phyloP scores from a whole-genome alignment of 495 filamentous ascomycete species.

The Hypoxylon rickii region DNA sequence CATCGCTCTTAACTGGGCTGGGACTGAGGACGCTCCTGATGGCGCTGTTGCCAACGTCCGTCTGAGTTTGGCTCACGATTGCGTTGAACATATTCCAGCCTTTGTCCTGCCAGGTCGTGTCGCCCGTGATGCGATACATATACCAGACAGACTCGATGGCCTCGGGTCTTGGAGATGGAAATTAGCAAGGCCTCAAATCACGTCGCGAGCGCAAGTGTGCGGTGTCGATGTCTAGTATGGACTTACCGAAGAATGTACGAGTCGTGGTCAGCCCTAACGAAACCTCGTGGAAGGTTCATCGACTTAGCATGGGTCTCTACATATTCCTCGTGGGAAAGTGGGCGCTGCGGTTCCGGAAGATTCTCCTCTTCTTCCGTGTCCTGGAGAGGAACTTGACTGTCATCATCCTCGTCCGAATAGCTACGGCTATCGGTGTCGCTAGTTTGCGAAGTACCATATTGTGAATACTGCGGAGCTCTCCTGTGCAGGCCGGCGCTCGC shows the following conservation, averaged over 20 bases:
- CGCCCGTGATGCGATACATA: slow-evolving; percentile 91
- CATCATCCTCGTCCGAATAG: neutral
- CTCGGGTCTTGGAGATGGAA: slow-evolving; percentile 65
- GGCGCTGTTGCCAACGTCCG: slow-evolving; percentile 70
- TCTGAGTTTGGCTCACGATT: slow-evolving; percentile 66
- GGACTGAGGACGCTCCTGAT: slow-evolving; percentile 71
- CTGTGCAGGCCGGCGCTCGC: slow-evolving; percentile 11
- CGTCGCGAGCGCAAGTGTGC: neutral
- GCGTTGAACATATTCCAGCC: slow-evolving; percentile 91
- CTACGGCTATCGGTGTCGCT: neutral
- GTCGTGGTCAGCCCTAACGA: slow-evolving; percentile 59
- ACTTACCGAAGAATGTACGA: slow-evolving; percentile 79
- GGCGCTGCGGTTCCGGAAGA: slow-evolving; percentile 40
- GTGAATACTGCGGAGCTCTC: slow-evolving; percentile 9
- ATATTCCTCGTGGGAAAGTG: slow-evolving; percentile 66
- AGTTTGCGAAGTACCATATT: neutral
- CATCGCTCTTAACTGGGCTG: slow-evolving; percentile 41
- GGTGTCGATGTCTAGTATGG: neutral
- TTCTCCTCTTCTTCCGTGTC: slow-evolving; percentile 24
- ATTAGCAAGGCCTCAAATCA: slow-evolving; percentile 21
- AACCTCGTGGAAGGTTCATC: slow-evolving; percentile 70
- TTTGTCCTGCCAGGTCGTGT: slow-evolving; percentile 76
- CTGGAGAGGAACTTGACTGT: slow-evolving; percentile 34
- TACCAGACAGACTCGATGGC: slow-evolving; percentile 95
- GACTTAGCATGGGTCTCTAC: slow-evolving; percentile 60